Evolutionary conservation across 805 yeast species (phyloP), one percentile per base, ranked within the genome.

Genomic region (Teunomyces kruisii): DNA sequence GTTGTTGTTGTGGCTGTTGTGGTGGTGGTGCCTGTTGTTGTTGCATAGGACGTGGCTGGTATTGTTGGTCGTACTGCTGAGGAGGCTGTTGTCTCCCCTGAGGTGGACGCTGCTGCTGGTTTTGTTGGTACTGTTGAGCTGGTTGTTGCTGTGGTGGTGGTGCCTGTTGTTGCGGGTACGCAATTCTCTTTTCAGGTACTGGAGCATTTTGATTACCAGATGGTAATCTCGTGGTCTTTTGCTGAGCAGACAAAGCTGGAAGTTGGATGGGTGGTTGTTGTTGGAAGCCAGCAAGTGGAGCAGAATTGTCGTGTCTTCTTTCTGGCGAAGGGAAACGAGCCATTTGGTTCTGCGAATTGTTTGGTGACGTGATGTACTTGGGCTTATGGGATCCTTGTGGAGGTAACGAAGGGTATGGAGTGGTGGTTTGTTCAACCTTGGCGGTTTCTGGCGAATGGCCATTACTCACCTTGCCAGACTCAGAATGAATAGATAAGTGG

Each of bases 351-450:
- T 63, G 71, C 2, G 63, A 52, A 28, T 54, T 47, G 50, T 59
- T 61, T 9, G 71, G 74, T 8, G 68, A 59, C 16, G 60, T 49
- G 15, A 69, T 68, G 36, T 57, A 63, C 40, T 61, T 57, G 14
- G 72, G 72, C 49, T 56, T 61, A 36, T 53, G 42, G 13, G 40
- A 39, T 6, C 28, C 30, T n/a, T 32, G 26, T 6, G 54, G 48
- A 5, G 49, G 53, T 19, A 49, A 33, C 39, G 33, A 42, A 15
- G 53, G 53, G 30, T 44, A 44, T 15, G 47, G 47, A 12, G 41
- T 14, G 9, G 30, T 28, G 6, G 16, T 29, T 4, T n/a, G 9
- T 8, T 39, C 45, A 14, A 10, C 30, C 29, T 32, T 19, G 14
- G 16, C 13, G 3, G 55, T 40, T 8, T 43, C 47, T 3, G 51